Conservation (phyloP, 2,329 filamentous ascomycete species). For the Metarhizium guizhouense region DNA sequence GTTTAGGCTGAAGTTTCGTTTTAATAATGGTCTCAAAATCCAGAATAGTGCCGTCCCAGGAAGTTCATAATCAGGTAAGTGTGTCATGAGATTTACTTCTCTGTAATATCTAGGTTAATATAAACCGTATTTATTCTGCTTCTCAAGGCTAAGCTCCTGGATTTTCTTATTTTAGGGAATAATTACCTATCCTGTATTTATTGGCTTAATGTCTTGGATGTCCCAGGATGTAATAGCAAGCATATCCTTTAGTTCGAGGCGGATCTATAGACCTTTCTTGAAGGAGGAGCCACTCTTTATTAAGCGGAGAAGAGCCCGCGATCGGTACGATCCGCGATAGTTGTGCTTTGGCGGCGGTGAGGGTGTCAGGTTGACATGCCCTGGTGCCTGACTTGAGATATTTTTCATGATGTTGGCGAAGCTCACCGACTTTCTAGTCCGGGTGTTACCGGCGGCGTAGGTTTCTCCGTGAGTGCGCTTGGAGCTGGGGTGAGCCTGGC, state of each 20-base stretch:
- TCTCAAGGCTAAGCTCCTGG: neutral
- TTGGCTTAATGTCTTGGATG: neutral
- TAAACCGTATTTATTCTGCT: neutral
- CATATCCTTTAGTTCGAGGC: neutral
- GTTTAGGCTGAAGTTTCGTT: neutral
- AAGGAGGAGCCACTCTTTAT: neutral
- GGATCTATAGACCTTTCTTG: neutral
- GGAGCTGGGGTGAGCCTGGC: too few relatives aligned
- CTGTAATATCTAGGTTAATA: neutral
- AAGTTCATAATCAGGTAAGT: neutral
- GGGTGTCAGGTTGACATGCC: neutral
- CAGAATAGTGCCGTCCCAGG: neutral
- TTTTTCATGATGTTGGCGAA: too few relatives aligned
- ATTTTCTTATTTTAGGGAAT: neutral
- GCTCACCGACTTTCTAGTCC: too few relatives aligned
- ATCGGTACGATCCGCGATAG: too few relatives aligned
- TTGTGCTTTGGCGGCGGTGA: neutral
- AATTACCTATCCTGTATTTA: neutral
- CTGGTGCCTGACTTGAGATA: too few relatives aligned
- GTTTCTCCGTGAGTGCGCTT: too few relatives aligned
- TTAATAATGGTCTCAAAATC: neutral
- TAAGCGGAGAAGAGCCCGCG: neutral
- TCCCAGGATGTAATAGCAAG: neutral
- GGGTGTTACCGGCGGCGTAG: too few relatives aligned
- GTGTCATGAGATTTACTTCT: neutral